Evolutionary conservation across 352 stramenopile genomes (phyloP).

Genomic region (Phytophthora citrophthora): DNA sequence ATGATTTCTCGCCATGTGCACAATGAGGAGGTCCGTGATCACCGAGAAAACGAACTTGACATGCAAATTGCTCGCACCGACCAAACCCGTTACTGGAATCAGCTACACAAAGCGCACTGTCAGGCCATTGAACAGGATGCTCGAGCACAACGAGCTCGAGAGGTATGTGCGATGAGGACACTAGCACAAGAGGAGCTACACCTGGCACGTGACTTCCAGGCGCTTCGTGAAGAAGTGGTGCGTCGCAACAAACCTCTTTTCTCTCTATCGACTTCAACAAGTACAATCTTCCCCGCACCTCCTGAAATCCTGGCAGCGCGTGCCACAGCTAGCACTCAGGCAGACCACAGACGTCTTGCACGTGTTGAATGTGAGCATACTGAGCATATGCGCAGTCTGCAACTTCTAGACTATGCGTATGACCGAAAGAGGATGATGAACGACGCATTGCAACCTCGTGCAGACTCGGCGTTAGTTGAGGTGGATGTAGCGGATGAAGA

Average conservation of each 20-base stretch:
- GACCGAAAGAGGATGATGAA: slow-evolving; percentile 61
- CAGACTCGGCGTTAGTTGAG: slow-evolving; percentile 60
- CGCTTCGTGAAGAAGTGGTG: slow-evolving; percentile 54
- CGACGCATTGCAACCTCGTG: slow-evolving; percentile 52
- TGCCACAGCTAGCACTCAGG: slow-evolving; percentile 53
- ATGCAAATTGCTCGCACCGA: slow-evolving; percentile 52
- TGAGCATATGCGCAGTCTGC: slow-evolving; percentile 72
- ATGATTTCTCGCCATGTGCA: slow-evolving; percentile 83
- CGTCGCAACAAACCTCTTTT: slow-evolving; percentile 59
- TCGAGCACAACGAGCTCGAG: slow-evolving; percentile 35
- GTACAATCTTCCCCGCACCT: slow-evolving; percentile 69
- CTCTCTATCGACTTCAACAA: slow-evolving; percentile 65
- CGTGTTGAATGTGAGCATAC: slow-evolving; percentile 64
- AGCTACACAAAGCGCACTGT: slow-evolving; percentile 63
- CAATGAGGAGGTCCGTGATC: slow-evolving; percentile 64
- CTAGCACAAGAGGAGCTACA: slow-evolving; percentile 59
- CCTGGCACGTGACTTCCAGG: slow-evolving; percentile 46
- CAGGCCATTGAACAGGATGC: slow-evolving; percentile 53
- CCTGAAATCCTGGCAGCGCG: slow-evolving; percentile 71
- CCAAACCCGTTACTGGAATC: slow-evolving; percentile 52
- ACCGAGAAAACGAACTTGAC: slow-evolving; percentile 48
- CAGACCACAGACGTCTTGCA: slow-evolving; percentile 48
- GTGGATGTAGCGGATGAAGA: slow-evolving; percentile 42
- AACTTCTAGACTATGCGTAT: slow-evolving; percentile 77
- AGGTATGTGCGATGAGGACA: slow-evolving; percentile 66